Percentiles rank a stretch among this genome's conserved stretches.
These are phyloP conservation scores for Penicillium alfredii DNA, from an alignment of 495 filamentous ascomycete species.

Conservation along the genomic window DNA sequence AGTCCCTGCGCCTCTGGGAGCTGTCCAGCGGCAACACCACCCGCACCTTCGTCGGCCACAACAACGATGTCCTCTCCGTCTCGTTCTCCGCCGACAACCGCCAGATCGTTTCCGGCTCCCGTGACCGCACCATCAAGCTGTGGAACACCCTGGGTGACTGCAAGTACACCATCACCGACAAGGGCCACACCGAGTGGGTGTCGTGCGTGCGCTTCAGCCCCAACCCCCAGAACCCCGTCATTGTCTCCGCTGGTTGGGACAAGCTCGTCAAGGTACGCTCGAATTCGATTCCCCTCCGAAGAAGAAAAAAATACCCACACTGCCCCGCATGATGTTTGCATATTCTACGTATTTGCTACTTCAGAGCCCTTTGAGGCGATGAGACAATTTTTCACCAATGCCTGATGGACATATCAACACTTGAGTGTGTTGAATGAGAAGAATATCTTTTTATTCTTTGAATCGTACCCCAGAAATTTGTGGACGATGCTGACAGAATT, in stretches of 20 bases:
- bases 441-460: conserved; percentile 15
- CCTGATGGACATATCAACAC: conserved; percentile 60
- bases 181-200: conserved; percentile 99
- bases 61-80: conserved; percentile 98
- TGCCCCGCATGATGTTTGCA: conserved; percentile 82
- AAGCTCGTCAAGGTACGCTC: conserved; percentile 97
- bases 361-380: conserved; percentile 92
- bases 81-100: conserved; percentile 99
- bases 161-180: conserved; percentile 99
- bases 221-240: conserved; percentile 99
- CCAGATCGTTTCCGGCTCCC: conserved; percentile 98
- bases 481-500: conserved; percentile 27
- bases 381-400: conserved; percentile 92
- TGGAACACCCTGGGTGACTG: conserved; percentile 99
- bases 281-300: conserved; percentile 13
- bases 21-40: conserved; percentile 93
- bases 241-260: conserved; percentile 98
- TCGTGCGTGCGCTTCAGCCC: conserved; percentile 99
- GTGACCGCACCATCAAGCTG: conserved; percentile 98
- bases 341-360: conserved; percentile 99
- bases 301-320: no score
- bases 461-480: no score
- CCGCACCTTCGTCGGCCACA: conserved; percentile 97
- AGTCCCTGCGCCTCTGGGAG: conserved; percentile 99
- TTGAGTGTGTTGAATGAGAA: conserved; percentile 12